A percentile compares a stretch with the other conserved stretches of the same genome.
Conservation (phyloP, 2,329 filamentous ascomycete genomes). For the Pestalotiopsis sp. region DNA sequence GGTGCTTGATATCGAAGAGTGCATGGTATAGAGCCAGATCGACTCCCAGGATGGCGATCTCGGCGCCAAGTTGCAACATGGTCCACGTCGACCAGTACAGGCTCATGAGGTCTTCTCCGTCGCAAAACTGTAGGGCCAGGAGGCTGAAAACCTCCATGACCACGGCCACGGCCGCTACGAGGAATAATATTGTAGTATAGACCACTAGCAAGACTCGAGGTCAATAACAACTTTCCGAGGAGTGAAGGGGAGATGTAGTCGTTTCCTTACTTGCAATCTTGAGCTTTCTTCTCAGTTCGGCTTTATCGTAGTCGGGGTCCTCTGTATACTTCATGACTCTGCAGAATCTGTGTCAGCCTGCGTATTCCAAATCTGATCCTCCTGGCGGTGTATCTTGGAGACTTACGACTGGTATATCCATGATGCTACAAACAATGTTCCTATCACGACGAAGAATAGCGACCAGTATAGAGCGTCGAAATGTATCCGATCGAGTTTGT, state of each 20-base stretch:
- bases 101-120: slow-evolving; percentile 60
- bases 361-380: neutral
- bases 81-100: slow-evolving; percentile 65
- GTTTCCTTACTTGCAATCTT: slow-evolving; percentile 31
- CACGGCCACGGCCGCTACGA: slow-evolving; percentile 44
- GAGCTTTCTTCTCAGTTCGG: slow-evolving; percentile 38
- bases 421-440: slow-evolving; percentile 38
- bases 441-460: slow-evolving; percentile 38
- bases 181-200: slow-evolving; percentile 36
- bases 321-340: slow-evolving; percentile 39
- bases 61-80: slow-evolving; percentile 58
- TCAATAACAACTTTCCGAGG: neutral
- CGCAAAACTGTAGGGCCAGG: slow-evolving; percentile 58
- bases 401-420: slow-evolving; percentile 37
- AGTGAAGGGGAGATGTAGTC: slow-evolving; percentile 32
- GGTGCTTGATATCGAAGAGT: slow-evolving; percentile 50
- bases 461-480: slow-evolving; percentile 44
- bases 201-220: neutral
- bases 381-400: neutral
- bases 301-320: slow-evolving; percentile 31
- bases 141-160: slow-evolving; percentile 58
- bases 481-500: slow-evolving; percentile 32
- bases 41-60: slow-evolving; percentile 60
- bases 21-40: slow-evolving; percentile 54
- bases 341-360: neutral